Conservation (phyloP, 2,329 filamentous ascomycete genomes). For the Nemania sp. region DNA sequence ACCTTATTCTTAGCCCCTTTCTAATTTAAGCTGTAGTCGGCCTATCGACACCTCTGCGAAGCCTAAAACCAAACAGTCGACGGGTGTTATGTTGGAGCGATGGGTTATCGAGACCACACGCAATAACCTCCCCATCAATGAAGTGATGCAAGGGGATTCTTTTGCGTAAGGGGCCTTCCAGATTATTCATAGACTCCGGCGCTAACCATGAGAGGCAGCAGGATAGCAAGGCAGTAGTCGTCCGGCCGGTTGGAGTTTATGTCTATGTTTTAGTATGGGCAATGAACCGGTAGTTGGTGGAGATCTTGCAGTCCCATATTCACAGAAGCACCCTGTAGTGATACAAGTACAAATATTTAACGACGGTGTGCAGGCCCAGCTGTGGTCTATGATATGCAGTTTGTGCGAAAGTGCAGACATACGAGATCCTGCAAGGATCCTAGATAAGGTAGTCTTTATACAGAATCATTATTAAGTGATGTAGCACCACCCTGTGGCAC, state of each 20-base stretch:
- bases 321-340: conserved; percentile 33
- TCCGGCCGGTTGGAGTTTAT: conserved; percentile 24
- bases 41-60: conserved; percentile 29
- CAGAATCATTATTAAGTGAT: conserved; percentile 39
- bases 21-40: conserved; percentile 43
- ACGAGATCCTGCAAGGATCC: conserved; percentile 31
- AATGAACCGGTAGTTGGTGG: conserved; percentile 21
- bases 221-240: conserved; percentile 36
- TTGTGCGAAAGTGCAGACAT: conserved; percentile 18
- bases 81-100: conserved; percentile 44
- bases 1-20: conserved; percentile 22
- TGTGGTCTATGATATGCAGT: conserved; percentile 16
- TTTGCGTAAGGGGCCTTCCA: conserved; percentile 36
- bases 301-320: conserved; percentile 29
- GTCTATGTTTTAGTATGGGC: conserved; percentile 42
- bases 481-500: conserved; percentile 39
- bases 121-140: conserved; percentile 44
- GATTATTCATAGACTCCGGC: conserved; percentile 15
- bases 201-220: conserved; percentile 39
- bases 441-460: conserved; percentile 37
- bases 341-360: conserved; percentile 26
- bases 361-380: conserved; percentile 6
- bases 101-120: conserved; percentile 46
- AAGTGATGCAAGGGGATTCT: conserved; percentile 45
- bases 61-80: conserved; percentile 18